Percentiles rank a stretch among this genome's conserved stretches.
These are phyloP conservation scores for Eugenia klotzschiana DNA, from an alignment of 441 rosid genomes.

Conservation along the genomic window DNA sequence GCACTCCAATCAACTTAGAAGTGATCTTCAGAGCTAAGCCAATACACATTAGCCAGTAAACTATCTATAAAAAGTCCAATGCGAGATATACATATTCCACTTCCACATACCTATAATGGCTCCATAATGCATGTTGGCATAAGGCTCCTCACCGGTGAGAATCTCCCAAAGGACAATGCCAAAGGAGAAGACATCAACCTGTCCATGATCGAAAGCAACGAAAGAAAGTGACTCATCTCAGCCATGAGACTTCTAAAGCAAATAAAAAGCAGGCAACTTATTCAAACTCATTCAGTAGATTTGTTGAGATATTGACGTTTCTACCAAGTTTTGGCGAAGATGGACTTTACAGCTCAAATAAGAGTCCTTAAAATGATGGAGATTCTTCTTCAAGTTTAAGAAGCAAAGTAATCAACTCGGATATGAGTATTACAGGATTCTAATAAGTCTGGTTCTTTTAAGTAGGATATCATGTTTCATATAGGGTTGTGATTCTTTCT, in stretches of 20 bases:
- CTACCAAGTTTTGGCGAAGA: background rate
- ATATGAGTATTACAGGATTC: background rate
- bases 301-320: background rate
- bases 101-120: slow-evolving; percentile 49
- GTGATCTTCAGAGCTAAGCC: background rate
- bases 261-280: background rate
- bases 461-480: background rate
- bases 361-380: background rate
- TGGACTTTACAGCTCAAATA: background rate
- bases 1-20: background rate
- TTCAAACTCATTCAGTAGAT: background rate
- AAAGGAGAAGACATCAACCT: slow-evolving; percentile 73
- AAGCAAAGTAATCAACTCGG: background rate
- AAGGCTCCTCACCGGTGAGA: slow-evolving; percentile 66
- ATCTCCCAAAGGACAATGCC: slow-evolving; percentile 77
- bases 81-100: background rate
- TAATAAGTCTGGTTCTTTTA: background rate
- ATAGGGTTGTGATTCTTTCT: background rate
- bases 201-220: slow-evolving; percentile 1
- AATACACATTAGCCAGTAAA: background rate
- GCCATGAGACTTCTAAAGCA: background rate
- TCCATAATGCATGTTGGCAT: slow-evolving; percentile 69
- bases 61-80: background rate
- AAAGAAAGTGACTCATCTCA: background rate
- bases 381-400: background rate